Conservation (phyloP, 805 yeast genomes). For the Lachancea mirantina region DNA sequence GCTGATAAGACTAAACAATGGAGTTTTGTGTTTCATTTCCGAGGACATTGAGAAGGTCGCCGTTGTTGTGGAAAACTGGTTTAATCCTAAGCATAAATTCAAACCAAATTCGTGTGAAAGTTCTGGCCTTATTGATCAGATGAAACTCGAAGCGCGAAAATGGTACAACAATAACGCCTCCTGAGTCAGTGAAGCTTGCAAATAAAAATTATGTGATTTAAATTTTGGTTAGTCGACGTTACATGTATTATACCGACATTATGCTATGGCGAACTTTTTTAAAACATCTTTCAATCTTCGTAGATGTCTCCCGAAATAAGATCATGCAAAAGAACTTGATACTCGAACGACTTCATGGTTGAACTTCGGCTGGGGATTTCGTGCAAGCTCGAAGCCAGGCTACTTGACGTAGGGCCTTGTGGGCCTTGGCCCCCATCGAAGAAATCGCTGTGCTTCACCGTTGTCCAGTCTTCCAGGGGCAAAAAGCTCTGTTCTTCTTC, state of each 20-base stretch:
- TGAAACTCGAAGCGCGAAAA: slow-evolving; percentile 19
- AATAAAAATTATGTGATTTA: too few relatives aligned
- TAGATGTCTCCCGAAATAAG: slow-evolving; percentile 19
- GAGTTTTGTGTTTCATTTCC: slow-evolving; percentile 26
- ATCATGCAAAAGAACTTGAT: slow-evolving; percentile 15
- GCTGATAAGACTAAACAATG: slow-evolving; percentile 27
- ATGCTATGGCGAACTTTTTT: too few relatives aligned
- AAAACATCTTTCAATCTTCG: slow-evolving; percentile 7
- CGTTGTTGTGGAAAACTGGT: slow-evolving; percentile 28
- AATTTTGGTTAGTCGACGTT: too few relatives aligned
- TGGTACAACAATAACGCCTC: slow-evolving; percentile 19
- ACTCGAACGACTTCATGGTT: slow-evolving; percentile 1
- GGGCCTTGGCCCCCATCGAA: too few relatives aligned
- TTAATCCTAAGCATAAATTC: slow-evolving; percentile 10
- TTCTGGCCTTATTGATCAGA: slow-evolving; percentile 13
- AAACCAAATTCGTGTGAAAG: neutral
- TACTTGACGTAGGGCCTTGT: too few relatives aligned
- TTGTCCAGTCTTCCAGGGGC: slow-evolving; percentile 1
- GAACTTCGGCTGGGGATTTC: neutral
- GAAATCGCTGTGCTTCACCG: too few relatives aligned
- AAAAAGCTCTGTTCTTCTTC: neutral
- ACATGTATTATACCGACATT: slow-evolving; percentile 4
- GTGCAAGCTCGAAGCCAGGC: too few relatives aligned
- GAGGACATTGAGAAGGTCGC: slow-evolving; percentile 14
- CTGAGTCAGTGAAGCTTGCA: too few relatives aligned